These are phyloP conservation scores for Cercospora citrullina DNA, from an alignment of 2,329 filamentous ascomycete species.

Conservation along the genomic window DNA sequence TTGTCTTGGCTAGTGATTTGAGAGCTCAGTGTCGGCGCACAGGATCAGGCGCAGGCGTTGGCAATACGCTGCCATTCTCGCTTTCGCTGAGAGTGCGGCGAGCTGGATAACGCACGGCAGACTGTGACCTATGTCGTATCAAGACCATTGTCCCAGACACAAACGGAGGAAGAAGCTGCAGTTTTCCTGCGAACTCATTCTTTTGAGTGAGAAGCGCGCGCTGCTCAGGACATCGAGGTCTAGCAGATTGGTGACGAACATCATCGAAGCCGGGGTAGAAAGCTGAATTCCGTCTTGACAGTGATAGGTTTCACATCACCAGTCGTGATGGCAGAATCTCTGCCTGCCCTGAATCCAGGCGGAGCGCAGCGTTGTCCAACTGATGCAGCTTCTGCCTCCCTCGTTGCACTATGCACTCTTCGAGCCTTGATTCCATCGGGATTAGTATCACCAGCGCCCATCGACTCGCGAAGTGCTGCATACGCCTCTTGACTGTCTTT, in stretches of 20 bases:
- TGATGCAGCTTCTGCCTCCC: constrained; percentile 11
- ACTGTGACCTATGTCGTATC: not conserved
- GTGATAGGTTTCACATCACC: constrained; percentile 9
- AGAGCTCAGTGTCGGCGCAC: not conserved
- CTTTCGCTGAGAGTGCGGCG: not conserved
- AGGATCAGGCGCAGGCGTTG: not conserved
- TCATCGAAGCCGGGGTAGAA: constrained; percentile 10
- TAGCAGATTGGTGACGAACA: not conserved
- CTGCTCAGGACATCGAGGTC: not conserved
- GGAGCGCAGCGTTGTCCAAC: constrained; percentile 15
- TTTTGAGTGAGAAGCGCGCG: not conserved
- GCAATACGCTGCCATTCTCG: not conserved
- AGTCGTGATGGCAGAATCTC: constrained; percentile 9
- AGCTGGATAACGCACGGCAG: not conserved
- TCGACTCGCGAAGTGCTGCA: not conserved
- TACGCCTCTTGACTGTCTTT: not conserved
- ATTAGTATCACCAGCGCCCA: not conserved
- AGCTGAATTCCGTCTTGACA: constrained; percentile 8
- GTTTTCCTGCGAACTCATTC: not conserved
- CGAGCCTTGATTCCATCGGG: not conserved
- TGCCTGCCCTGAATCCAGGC: constrained; percentile 8
- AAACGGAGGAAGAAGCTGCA: not conserved
- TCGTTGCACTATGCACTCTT: constrained; percentile 3
- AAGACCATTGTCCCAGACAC: not conserved
- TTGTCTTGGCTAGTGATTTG: not conserved